Conservation (phyloP, 2,329 filamentous ascomycete species). For the Parafenestella ontariensis region DNA sequence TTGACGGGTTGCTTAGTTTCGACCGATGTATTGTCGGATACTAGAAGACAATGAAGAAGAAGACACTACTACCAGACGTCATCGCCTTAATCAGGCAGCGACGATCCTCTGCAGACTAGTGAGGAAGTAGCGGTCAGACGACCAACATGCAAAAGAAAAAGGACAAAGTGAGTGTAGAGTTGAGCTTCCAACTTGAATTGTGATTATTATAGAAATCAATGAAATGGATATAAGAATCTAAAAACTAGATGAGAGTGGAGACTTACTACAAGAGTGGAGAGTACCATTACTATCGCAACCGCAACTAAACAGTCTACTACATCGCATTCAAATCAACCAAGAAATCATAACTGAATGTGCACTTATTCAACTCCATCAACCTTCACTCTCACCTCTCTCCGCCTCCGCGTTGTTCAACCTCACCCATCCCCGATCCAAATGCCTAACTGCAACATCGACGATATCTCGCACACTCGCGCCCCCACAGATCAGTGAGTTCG, state of each 20-base stretch:
- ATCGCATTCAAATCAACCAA: background rate
- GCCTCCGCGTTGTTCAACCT: background rate
- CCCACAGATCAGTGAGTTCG: background rate
- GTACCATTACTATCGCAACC: background rate
- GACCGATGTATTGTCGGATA: no score
- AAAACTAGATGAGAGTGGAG: background rate
- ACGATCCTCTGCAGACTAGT: background rate
- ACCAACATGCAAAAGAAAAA: background rate
- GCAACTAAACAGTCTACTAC: background rate
- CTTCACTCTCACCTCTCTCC: background rate
- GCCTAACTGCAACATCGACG: background rate
- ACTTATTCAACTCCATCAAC: background rate
- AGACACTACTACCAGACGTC: background rate
- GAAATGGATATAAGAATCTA: background rate
- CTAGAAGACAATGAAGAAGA: background rate
- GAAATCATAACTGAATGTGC: background rate
- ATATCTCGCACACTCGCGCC: background rate
- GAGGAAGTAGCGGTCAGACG: background rate
- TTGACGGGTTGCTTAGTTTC: no score
- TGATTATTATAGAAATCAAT: background rate
- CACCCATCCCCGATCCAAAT: background rate
- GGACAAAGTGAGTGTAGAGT: background rate
- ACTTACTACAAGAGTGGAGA: background rate
- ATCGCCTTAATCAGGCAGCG: background rate
- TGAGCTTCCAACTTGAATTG: background rate